Evolutionary conservation across 2,329 filamentous ascomycete species (phyloP).

Genomic region (Onygena corvina): DNA sequence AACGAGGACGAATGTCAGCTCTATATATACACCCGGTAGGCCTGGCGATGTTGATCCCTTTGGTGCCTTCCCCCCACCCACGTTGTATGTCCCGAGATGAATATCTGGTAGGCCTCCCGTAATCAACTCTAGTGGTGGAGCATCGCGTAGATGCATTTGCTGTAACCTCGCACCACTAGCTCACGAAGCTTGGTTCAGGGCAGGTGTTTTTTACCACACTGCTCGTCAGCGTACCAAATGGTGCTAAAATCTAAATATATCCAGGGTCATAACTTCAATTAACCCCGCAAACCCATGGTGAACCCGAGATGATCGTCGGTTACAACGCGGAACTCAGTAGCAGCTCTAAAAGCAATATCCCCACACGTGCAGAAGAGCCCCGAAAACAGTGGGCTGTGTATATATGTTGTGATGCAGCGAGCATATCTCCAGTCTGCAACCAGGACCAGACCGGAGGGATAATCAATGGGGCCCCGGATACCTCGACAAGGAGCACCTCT

Average conservation of each 20-base stretch:
- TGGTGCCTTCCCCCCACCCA: neutral
- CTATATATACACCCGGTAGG: neutral
- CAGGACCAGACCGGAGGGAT: slow-evolving; percentile 2
- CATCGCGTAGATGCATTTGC: neutral
- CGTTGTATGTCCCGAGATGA: neutral
- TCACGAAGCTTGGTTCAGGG: neutral
- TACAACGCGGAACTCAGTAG: neutral
- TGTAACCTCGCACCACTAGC: neutral
- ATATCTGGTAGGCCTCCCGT: neutral
- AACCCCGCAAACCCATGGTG: neutral
- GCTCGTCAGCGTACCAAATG: neutral
- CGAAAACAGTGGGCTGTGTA: neutral
- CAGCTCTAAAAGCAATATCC: neutral
- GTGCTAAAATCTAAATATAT: neutral
- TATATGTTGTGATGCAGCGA: too few species aligned
- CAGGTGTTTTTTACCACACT: neutral
- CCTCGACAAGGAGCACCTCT: neutral
- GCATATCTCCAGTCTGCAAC: too few species aligned
- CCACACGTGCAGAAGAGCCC: neutral
- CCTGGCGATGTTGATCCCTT: neutral
- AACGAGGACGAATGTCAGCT: neutral
- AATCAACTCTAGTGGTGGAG: too few species aligned
- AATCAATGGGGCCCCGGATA: neutral
- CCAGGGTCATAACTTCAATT: neutral
- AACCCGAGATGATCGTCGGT: slow-evolving; percentile 6